Base-by-base conservation (phyloP, 2,329 filamentous ascomycete species). In the Paracoccidioides brasiliensis region DNA sequence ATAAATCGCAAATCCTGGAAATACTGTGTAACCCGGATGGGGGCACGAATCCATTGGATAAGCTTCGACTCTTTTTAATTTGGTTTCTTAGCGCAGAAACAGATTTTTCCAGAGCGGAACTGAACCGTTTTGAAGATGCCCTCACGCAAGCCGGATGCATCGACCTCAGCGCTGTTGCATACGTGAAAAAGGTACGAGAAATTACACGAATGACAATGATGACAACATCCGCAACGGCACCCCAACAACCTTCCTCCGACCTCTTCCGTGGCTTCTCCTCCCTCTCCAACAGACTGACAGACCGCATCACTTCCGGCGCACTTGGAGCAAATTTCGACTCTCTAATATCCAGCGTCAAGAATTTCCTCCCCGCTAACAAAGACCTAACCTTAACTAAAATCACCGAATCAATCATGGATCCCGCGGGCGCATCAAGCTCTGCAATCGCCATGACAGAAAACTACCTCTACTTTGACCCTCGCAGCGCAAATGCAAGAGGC, bases 131-230 rank as follows among this genome's bases (percentile, higher is more conserved):
- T 61, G 88, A 93, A 65, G 85, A 93, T 69, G 86, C 89, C 2
- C 78, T 98, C 15, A 83, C 83, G 58, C 80, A 80, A 46, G 83
- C 84, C 10, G 90, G 88, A 4, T 72, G 73, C 12, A 83, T 84
- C 52, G 85, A 96, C 66, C 84, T 83, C 12, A 84, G 84, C 15
- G 84, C 86, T 48, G 76, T 98, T 52, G 78, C 88, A 46, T 97
- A 97, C 64, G 82, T 98, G 63, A 84, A 87, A 74, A 88, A 90
- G 69, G 88, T 97, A 53, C 89, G 91, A 58, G 88, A 94, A 61
- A 90, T 95, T 52, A 97, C 91, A 4, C 89, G 93, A 60, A 96
- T 97, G 89, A 97, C 91, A 12, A 95, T 97, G 81, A 86, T 98
- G 70, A 88, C 90, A 3, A 94, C 90, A 1, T 84, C 90, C 35